These are phyloP conservation scores for Nymphaea thermarum DNA, from an alignment of 164 flowering plant species.

Conservation along the genomic window DNA sequence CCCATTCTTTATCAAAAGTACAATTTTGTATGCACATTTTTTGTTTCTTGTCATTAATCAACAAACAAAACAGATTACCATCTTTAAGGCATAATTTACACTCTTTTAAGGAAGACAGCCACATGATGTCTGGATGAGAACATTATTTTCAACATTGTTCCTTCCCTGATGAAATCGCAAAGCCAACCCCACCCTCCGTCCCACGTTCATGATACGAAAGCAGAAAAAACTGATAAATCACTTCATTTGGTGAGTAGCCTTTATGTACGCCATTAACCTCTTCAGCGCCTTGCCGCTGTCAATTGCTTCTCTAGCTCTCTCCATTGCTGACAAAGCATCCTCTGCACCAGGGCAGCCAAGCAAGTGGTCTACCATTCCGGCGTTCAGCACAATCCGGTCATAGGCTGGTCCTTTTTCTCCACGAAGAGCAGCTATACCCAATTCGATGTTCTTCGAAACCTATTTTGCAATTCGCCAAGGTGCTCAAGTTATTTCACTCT, in stretches of 20 bases:
- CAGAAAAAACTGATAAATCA: constrained; percentile 1
- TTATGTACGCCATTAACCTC: constrained; percentile 67
- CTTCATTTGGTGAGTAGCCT: constrained; percentile 43
- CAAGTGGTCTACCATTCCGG: constrained; percentile 96
- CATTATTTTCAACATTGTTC: too few relatives aligned
- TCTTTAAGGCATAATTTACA: too few relatives aligned
- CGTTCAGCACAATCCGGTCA: constrained; percentile 87
- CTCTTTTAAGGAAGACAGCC: too few relatives aligned
- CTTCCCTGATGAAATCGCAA: too few relatives aligned
- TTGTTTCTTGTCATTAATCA: too few relatives aligned
- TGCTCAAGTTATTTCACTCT: too few relatives aligned
- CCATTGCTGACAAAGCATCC: constrained; percentile 55
- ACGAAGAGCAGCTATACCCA: constrained; percentile 80
- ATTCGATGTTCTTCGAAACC: constrained; percentile 80
- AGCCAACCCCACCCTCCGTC: too few relatives aligned
- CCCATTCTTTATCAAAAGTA: too few relatives aligned
- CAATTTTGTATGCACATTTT: too few relatives aligned
- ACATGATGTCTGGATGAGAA: too few relatives aligned
- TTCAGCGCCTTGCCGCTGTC: constrained; percentile 85
- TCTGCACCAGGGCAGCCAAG: constrained; percentile 86
- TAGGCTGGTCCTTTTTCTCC: constrained; percentile 94
- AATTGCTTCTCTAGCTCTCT: constrained; percentile 93
- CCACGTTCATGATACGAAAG: not conserved
- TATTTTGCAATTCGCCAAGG: constrained; percentile 6
- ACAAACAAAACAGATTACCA: too few relatives aligned